These are phyloP conservation scores for Hemileia vastatrix DNA, from an alignment of 1,284 basidiomycete genomes.

Conservation along the genomic window DNA sequence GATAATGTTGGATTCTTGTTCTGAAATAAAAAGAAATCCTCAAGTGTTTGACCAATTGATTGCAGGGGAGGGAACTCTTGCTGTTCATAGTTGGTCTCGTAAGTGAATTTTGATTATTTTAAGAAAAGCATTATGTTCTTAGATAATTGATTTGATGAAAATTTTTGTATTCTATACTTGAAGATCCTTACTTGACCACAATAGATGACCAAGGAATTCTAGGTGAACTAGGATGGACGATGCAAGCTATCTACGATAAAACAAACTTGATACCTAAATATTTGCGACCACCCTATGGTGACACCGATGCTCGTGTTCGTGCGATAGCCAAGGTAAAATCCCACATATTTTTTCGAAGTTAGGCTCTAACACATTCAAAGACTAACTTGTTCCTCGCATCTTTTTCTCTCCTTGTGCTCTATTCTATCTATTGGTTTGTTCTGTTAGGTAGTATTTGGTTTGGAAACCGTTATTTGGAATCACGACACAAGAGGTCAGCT, in stretches of 20 bases:
- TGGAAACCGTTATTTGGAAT: conserved; percentile 9
- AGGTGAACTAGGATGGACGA: conserved; percentile 71
- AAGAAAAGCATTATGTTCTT: too few relatives aligned
- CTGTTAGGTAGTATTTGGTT: conserved; percentile 9
- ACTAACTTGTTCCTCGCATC: too few relatives aligned
- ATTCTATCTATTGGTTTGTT: background rate
- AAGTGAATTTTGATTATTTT: too few relatives aligned
- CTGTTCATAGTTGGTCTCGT: conserved; percentile 53
- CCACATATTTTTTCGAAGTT: background rate
- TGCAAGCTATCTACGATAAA: conserved; percentile 68
- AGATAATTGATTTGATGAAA: too few relatives aligned
- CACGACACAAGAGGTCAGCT: too few relatives aligned
- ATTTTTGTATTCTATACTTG: too few relatives aligned
- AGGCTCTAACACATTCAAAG: too few relatives aligned
- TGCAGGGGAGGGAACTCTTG: conserved; percentile 27
- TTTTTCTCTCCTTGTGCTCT: too few relatives aligned
- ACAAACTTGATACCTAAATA: conserved; percentile 49
- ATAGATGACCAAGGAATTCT: conserved; percentile 59
- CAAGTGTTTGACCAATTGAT: too few relatives aligned
- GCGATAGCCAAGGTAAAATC: conserved; percentile 4
- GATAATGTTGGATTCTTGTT: too few relatives aligned
- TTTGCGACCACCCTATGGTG: conserved; percentile 61
- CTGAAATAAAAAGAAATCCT: too few relatives aligned
- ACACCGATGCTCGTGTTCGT: conserved; percentile 52
- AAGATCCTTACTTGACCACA: conserved; percentile 65